Evolutionary conservation across 768 basidiomycete species (phyloP), one percentile per base, ranked within the genome.

Genomic region (Clitopilus passeckerianus): DNA sequence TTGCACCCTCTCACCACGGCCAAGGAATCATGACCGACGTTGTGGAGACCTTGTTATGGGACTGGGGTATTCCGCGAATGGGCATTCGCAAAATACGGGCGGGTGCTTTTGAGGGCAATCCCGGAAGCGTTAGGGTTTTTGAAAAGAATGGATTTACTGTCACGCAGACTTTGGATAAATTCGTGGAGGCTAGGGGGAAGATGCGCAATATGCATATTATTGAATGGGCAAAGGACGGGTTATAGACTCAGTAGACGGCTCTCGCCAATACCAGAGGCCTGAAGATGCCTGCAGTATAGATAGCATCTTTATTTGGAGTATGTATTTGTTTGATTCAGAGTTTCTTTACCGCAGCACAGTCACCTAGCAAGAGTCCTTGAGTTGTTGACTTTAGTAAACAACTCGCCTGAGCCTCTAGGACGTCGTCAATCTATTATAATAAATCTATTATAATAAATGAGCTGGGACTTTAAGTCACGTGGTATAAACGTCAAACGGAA

Each of bases 1-100:
- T 90, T 43, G 80, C 77, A 5, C 75, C 83, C 15, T 80, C 79
- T 34, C 81, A 87, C 65, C 88, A 90, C 59, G 78, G 87, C 30
- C 77, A 73, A 63, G 88, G 89, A 0, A 89, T 91, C 61, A 91
- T 91, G 90, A 80, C 81, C 20, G 83, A 81, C n/a, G 87, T 80
- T 0, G 65, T 91, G 33, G 70, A 70, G 7, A 79, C 79, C 5
- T 53, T 92, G 33, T 56, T 91, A 46, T 66, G 78, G 16, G 66
- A 77, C 10, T 90, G 90, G 88, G 82, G 75, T 20, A 74, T 89
- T 43, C 87, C 86, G 1, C 73, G 85, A 54, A 88, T 91, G 89
- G 77, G 79, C 0, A 75, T 79, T 6, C 76, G 77, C 8, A 67
- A 67, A 53, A 74, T 89, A 59, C 69, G 74, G 16, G 80, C 71